Evolutionary conservation across 2,329 filamentous ascomycete species (phyloP).

Genomic region (Curvularia sp.): DNA sequence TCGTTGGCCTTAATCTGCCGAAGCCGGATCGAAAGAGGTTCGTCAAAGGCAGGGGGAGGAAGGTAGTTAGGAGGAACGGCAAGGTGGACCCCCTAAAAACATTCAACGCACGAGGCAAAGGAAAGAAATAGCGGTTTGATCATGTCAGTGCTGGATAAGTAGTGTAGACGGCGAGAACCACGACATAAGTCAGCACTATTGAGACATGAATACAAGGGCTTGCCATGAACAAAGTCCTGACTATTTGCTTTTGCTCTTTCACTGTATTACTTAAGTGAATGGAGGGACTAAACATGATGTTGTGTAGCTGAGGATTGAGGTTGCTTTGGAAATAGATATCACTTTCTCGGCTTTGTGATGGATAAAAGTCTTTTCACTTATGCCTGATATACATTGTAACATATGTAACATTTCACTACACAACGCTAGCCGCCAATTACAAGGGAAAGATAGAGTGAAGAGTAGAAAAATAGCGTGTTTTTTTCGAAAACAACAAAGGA

Average conservation of each 20-base stretch:
- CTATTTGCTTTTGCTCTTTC: not conserved
- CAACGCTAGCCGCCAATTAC: too few relatives aligned
- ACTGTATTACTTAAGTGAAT: not conserved
- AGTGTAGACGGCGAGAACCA: not conserved
- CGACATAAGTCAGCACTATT: not conserved
- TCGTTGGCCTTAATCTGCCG: constrained; percentile 68
- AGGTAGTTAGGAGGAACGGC: constrained; percentile 63
- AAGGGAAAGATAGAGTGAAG: too few relatives aligned
- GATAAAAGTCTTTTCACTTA: too few relatives aligned
- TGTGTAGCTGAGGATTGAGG: too few relatives aligned
- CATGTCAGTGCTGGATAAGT: not conserved
- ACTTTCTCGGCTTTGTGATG: too few relatives aligned
- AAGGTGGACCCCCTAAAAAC: constrained; percentile 87
- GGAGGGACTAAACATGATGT: too few relatives aligned
- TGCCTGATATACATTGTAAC: too few relatives aligned
- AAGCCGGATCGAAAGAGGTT: constrained; percentile 55
- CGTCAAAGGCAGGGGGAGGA: constrained; percentile 58
- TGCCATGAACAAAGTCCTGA: not conserved
- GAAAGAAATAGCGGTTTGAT: constrained; percentile 41
- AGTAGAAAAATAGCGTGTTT: too few relatives aligned
- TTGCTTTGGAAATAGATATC: too few relatives aligned
- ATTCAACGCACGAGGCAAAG: constrained; percentile 66
- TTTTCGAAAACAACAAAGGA: too few relatives aligned
- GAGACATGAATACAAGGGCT: not conserved
- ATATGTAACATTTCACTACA: too few relatives aligned